Evolutionary conservation across 768 basidiomycete genomes (phyloP).

Genomic region (Kwoniella sp.): DNA sequence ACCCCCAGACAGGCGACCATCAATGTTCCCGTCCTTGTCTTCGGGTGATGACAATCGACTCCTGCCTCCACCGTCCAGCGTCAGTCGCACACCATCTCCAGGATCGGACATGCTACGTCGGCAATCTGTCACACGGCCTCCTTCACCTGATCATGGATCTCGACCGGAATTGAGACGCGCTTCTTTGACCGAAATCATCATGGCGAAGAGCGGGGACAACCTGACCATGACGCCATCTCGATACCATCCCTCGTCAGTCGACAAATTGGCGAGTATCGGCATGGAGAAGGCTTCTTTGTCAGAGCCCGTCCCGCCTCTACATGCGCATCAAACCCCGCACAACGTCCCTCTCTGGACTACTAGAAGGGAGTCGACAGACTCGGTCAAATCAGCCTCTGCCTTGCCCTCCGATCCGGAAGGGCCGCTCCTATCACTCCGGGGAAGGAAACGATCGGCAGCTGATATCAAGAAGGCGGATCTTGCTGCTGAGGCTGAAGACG

Average conservation of each 20-base stretch:
- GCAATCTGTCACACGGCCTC: constrained; percentile 32
- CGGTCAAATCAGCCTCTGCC: constrained; percentile 13
- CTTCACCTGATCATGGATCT: constrained; percentile 22
- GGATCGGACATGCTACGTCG: constrained; percentile 6
- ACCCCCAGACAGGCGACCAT: constrained; percentile 14
- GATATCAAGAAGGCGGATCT: background rate
- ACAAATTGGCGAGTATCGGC: constrained; percentile 8
- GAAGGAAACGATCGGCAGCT: constrained; percentile 18
- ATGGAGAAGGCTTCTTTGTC: constrained; percentile 34
- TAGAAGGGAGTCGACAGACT: constrained; percentile 26
- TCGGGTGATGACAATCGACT: constrained; percentile 13
- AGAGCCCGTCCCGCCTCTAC: constrained; percentile 16
- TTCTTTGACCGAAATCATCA: constrained; percentile 43
- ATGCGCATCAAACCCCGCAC: constrained; percentile 2
- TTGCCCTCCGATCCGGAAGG: background rate
- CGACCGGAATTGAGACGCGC: constrained; percentile 31
- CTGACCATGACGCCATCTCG: constrained; percentile 24
- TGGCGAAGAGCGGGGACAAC: constrained; percentile 38
- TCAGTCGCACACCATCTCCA: constrained; percentile 11
- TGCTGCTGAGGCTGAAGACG: constrained; percentile 6
- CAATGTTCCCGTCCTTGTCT: constrained; percentile 10
- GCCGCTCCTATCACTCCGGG: constrained; percentile 4
- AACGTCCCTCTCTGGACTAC: constrained; percentile 7
- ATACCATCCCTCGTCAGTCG: constrained; percentile 4
- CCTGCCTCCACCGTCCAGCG: constrained; percentile 3